These are phyloP conservation scores for Xerocomellus amylosporus DNA, from an alignment of 768 basidiomycete genomes.

Conservation along the genomic window DNA sequence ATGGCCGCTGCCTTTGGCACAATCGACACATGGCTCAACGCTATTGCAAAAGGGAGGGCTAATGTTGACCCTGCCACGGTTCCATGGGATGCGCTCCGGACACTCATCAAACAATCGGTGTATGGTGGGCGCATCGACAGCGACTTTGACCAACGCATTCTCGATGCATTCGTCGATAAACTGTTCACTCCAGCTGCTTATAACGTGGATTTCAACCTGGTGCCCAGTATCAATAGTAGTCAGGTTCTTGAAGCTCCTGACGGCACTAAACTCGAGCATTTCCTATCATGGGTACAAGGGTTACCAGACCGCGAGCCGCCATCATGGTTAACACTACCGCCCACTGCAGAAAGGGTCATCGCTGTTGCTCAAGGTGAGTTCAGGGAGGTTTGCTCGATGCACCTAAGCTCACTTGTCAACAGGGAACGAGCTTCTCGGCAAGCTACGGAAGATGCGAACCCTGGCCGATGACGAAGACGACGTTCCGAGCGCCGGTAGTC, in stretches of 20 bases:
- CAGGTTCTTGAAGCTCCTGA: slow-evolving; percentile 75
- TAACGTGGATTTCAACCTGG: slow-evolving; percentile 90
- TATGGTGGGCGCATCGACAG: slow-evolving; percentile 95
- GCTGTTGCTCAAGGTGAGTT: slow-evolving; percentile 81
- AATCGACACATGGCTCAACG: slow-evolving; percentile 86
- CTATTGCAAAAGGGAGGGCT: slow-evolving; percentile 79
- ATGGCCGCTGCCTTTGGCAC: slow-evolving; percentile 89
- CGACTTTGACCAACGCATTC: slow-evolving; percentile 89
- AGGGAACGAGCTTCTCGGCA: slow-evolving; percentile 81
- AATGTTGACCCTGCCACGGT: slow-evolving; percentile 91
- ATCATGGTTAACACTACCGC: slow-evolving; percentile 90
- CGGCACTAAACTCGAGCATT: slow-evolving; percentile 89
- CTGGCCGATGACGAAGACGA: slow-evolving; percentile 84
- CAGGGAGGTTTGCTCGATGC: not conserved
- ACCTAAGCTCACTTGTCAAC: slow-evolving; percentile 6
- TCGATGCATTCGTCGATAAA: slow-evolving; percentile 90
- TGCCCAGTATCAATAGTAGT: slow-evolving; percentile 57
- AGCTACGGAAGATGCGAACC: slow-evolving; percentile 91
- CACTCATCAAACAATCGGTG: slow-evolving; percentile 91
- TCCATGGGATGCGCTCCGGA: slow-evolving; percentile 94
- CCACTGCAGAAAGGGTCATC: slow-evolving; percentile 89
- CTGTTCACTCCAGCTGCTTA: slow-evolving; percentile 88
- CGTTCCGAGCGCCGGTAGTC: slow-evolving; percentile 45
- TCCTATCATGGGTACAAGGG: slow-evolving; percentile 83
- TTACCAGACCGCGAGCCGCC: slow-evolving; percentile 93